These are phyloP conservation scores for Ulvella scutata DNA, from an alignment of 139 green algal species.

Conservation along the genomic window DNA sequence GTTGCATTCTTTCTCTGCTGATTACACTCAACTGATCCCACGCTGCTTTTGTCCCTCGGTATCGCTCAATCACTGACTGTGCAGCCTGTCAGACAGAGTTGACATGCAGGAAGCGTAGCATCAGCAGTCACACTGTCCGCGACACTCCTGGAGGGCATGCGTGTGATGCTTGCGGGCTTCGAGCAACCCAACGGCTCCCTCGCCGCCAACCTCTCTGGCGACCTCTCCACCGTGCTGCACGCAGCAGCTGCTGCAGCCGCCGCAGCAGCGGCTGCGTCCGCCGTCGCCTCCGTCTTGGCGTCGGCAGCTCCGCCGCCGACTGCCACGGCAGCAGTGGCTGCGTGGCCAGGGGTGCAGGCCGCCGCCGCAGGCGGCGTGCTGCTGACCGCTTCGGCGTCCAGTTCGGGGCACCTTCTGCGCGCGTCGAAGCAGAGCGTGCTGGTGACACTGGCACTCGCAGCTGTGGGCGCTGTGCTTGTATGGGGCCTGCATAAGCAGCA, in stretches of 20 bases:
- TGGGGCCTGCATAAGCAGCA: not conserved
- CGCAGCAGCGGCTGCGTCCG: constrained; percentile 5
- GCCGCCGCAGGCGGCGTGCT: constrained; percentile 7
- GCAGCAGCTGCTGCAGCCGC: not conserved
- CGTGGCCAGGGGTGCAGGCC: constrained; percentile 9
- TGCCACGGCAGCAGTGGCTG: not conserved
- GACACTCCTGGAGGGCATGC: constrained; percentile 64
- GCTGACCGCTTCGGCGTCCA: constrained; percentile 1
- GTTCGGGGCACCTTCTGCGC: constrained; percentile 6
- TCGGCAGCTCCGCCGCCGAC: not conserved
- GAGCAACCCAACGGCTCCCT: constrained; percentile 47
- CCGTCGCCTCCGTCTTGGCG: constrained; percentile 3
- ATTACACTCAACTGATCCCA: too few relatives aligned
- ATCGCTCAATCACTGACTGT: too few relatives aligned
- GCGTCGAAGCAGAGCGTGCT: constrained; percentile 13
- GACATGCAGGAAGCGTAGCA: constrained; percentile 41
- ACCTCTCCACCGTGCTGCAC: constrained; percentile 2
- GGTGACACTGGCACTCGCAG: not conserved
- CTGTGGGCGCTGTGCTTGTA: constrained; percentile 6
- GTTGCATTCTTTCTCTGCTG: too few relatives aligned
- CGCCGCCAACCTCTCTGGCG: constrained; percentile 19
- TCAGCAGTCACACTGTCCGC: constrained; percentile 75
- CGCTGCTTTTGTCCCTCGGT: too few relatives aligned
- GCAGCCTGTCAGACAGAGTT: constrained; percentile 3
- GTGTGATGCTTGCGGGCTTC: constrained; percentile 53